Evolutionary conservation across 2,329 filamentous ascomycete genomes (phyloP), one percentile per base, ranked within the genome.

Genomic region (Aspergillus sp.): DNA sequence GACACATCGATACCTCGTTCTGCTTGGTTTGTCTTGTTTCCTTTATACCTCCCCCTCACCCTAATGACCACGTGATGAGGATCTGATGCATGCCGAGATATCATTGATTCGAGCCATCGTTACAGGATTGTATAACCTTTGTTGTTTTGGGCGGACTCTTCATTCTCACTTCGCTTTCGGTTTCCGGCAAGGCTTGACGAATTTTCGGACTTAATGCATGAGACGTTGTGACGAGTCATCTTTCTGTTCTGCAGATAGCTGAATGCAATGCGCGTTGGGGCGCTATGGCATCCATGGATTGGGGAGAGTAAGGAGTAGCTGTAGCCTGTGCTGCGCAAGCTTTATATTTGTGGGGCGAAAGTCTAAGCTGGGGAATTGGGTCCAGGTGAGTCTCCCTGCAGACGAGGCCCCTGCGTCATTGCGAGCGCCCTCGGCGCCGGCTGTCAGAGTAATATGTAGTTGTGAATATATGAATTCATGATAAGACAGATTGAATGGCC

Each of bases 171-270:
- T 23, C 19, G 47, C 59, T 58, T 68, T 62, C 52, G 51, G 61
- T 63, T 59, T 59, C 31, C 30, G 43, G 22, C 38, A 31, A 50
- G 47, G 63, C 59, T 50, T 64, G 64, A 68, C 54, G 67, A 68
- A 60, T 60, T 41, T 68, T 66, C 65, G 64, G 65, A 66, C 59
- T 60, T 68, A 64, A 68, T 66, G 61, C 64, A 65, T 64, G 68
- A 68, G 58, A 63, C 51, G 54, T 56, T 63, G 57, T 67, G 65
- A 68, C 47, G 65, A 68, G 61, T 62, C 60, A 62, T 45, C 49
- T 49, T 62, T 49, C 31, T 55, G 58, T 47, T 53, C 52, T 60
- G 47, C 47, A 52, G 22, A 25, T 63, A 59, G 54, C 59, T 54
- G 48, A 63, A 65, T 62, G 62, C 62, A 54, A 62, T 59, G 56